Evolutionary conservation across 2,329 filamentous ascomycete species (phyloP), one percentile per base, ranked within the genome.

Genomic region (Trichophyton rubrum): DNA sequence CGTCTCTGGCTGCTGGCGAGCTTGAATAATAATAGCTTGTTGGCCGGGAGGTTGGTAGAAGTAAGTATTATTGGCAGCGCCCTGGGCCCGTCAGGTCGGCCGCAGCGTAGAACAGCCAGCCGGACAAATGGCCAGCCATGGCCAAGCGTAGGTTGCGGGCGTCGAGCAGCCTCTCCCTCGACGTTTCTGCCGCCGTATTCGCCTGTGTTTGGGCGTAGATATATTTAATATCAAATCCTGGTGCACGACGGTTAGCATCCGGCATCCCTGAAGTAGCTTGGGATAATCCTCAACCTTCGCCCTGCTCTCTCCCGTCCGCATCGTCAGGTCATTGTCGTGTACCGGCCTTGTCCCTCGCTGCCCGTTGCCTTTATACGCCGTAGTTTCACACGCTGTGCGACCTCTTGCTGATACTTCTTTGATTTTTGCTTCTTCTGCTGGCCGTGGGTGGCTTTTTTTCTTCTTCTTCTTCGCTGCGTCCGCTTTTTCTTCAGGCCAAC

Each of bases 351-450:
- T 30, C 30, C 45, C 45, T n/a, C 41, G n/a, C 59, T 30, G 47
- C 51, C 24, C 43, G 22, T 33, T 56, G 43, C 60, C 62, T 64
- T 64, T 64, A 61, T 65, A 62, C 64, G 60, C 62, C 64, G 58
- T 64, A 59, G 61, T 60, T 60, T 61, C 61, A 47, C 30, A 59
- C 56, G 40, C 62, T 63, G 62, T 65, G 62, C 62, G 56, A 65
- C 63, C 45, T 47, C 58, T 43, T 43, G 6, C 15, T 43, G 13
- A 17, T 43, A 43, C n/a, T 43, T 43, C 40, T 43, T 43, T 43
- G 13, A n/a, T 43, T 17, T 43, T 43, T 43, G 13, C 40, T 43
- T 43, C 40, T 43, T 43, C 15, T 43, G 45, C 61, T 43, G 55
- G 58, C 57, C 20, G 38, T 45, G 17, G 33, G 57, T 27, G 30